Conservation (phyloP, 1,284 basidiomycete species). For the Papiliotrema nemorosa region DNA sequence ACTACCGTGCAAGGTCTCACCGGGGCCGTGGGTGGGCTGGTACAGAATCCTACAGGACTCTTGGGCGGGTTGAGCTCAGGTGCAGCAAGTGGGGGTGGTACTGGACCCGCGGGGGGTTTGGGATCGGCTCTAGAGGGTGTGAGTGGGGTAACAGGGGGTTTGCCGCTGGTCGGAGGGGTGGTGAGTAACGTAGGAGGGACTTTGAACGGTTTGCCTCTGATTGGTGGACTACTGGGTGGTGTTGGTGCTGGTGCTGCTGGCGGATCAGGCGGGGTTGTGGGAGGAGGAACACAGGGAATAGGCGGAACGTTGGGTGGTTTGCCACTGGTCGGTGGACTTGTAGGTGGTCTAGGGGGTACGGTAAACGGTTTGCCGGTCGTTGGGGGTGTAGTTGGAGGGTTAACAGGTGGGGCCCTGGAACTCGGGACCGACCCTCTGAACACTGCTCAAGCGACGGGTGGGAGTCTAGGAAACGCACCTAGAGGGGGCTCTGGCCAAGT, state of each 20-base stretch:
- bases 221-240: too few species aligned
- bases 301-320: too few species aligned
- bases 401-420: not conserved
- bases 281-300: too few species aligned
- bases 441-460: too few species aligned
- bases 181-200: not conserved
- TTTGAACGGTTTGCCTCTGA: not conserved
- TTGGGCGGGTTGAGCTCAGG: not conserved
- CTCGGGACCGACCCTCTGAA: not conserved
- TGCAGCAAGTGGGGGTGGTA: not conserved
- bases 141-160: not conserved
- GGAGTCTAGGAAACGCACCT: too few species aligned
- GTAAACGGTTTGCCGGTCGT: not conserved
- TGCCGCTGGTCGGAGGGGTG: not conserved
- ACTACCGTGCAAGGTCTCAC: constrained; percentile 7
- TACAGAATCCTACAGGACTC: not conserved
- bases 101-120: too few species aligned
- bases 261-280: too few species aligned
- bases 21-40: constrained; percentile 1
- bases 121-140: too few species aligned
- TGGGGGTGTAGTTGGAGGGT: not conserved
- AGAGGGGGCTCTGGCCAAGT: too few species aligned
- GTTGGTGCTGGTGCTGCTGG: too few species aligned
- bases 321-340: too few species aligned
- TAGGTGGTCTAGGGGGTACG: too few species aligned